These are phyloP conservation scores for Trichoderma asperellum DNA, from an alignment of 2,329 filamentous ascomycete species.

Conservation along the genomic window DNA sequence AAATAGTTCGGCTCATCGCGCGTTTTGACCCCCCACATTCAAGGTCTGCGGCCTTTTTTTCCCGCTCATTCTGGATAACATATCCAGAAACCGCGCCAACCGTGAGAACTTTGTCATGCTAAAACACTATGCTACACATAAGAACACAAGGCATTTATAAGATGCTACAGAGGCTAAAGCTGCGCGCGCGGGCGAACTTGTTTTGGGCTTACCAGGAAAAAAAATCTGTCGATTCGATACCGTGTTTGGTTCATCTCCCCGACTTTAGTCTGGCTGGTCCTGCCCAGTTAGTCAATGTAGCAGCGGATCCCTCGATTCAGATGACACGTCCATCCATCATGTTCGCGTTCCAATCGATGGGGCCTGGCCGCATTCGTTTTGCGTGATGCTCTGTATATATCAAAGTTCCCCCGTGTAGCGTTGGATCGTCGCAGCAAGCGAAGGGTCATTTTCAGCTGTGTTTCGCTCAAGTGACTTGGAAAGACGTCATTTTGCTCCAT, in stretches of 20 bases:
- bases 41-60: constrained; percentile 13
- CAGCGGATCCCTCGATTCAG: neutral
- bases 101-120: constrained; percentile 1
- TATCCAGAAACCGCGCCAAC: constrained; percentile 17
- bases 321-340: neutral
- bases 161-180: neutral
- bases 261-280: neutral
- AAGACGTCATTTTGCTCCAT: constrained; percentile 13
- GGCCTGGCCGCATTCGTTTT: neutral
- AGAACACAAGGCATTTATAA: neutral
- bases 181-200: neutral
- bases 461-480: neutral
- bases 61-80: constrained; percentile 2
- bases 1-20: constrained; percentile 23
- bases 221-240: constrained; percentile 1
- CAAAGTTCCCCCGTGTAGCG: constrained; percentile 11
- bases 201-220: neutral
- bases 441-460: neutral
- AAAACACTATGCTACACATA: neutral
- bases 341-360: neutral
- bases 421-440: constrained; percentile 18
- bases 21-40: constrained; percentile 10
- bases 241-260: neutral
- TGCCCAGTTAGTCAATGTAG: neutral
- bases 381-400: neutral